Base-by-base conservation (phyloP, 257 asterid species). In the Mitragyna speciosa region DNA sequence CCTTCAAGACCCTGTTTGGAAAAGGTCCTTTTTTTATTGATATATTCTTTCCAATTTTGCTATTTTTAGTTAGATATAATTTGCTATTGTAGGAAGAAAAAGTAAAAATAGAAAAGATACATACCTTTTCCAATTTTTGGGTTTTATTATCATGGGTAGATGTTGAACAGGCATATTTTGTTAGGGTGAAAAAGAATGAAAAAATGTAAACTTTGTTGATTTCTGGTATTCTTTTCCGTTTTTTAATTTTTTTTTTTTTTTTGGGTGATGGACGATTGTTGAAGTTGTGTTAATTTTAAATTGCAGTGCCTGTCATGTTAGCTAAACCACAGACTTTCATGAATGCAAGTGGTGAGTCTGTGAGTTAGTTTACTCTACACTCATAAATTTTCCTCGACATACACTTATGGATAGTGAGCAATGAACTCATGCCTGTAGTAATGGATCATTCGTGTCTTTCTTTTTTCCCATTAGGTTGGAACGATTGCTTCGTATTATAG, bases 281-380 rank as follows among this genome's bases (percentile, higher is more conserved):
- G 66, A 66, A 48, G 24, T 45, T 66, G 45, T 45, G 47, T 31
- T 63, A 59, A 47, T 83, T 67, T 47, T 58, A 19, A 11, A 41
- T 72, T 78, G 65, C 68, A 96, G 91, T 87, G 68, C 98, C 99
- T 48, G 92, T 96, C 65, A 91, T 96, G 92, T 89, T 96, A 77
- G 98, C 97, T 81, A 94, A 96, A 75, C 99, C 99, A 15, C 98
- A 91, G 82, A 96, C 97, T 24, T 96, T 92, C 85, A 92, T 96
- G 97, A 96, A 96, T 89, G 97, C 92, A 73, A 96, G 99, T 85
- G 99, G 99, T 90, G 98, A 96, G 98, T 96, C 99, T 91, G 99
- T 96, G 92, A 96, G 99, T 96, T 94, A 92, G 96, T 96, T 88
- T 83, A 52, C 90, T 80, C 70, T 56, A 73, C 94, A 78, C 68